Conservation (phyloP, 2,329 filamentous ascomycete genomes). For the Colletotrichum sp. region DNA sequence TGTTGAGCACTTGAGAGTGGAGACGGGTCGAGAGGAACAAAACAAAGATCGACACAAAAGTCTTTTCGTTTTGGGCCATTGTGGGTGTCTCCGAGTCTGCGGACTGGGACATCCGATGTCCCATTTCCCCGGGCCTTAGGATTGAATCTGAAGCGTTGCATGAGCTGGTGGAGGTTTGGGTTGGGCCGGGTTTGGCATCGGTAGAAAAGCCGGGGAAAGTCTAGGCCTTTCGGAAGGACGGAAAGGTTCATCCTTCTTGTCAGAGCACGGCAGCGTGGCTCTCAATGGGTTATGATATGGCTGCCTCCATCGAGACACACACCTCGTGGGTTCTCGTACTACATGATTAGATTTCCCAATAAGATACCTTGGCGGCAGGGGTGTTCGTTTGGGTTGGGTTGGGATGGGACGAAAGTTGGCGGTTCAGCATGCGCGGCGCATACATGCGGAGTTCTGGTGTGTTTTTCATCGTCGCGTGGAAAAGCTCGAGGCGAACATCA, state of each 20-base stretch:
- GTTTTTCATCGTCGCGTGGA: background rate
- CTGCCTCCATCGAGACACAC: background rate
- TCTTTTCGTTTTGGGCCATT: background rate
- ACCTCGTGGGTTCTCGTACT: background rate
- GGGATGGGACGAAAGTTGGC: background rate
- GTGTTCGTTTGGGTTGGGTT: background rate
- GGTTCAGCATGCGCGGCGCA: background rate
- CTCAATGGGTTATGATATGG: background rate
- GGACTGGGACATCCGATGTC: background rate
- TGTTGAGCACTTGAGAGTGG: constrained; percentile 53
- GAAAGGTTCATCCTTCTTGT: background rate
- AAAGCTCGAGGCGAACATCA: background rate
- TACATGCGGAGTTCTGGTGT: background rate
- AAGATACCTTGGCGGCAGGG: background rate
- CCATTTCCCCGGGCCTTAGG: background rate
- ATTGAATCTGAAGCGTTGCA: background rate
- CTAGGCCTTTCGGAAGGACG: background rate
- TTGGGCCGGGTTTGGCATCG: background rate
- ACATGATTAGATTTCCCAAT: background rate
- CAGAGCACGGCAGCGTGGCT: background rate
- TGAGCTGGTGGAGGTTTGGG: background rate
- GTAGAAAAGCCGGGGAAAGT: background rate
- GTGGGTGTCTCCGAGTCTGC: background rate
- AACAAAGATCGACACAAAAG: background rate
- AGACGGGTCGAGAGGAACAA: background rate